phyloP scores from a whole-genome alignment of 2,329 filamentous ascomycete species.

The Colletotrichum tamarilloi region DNA sequence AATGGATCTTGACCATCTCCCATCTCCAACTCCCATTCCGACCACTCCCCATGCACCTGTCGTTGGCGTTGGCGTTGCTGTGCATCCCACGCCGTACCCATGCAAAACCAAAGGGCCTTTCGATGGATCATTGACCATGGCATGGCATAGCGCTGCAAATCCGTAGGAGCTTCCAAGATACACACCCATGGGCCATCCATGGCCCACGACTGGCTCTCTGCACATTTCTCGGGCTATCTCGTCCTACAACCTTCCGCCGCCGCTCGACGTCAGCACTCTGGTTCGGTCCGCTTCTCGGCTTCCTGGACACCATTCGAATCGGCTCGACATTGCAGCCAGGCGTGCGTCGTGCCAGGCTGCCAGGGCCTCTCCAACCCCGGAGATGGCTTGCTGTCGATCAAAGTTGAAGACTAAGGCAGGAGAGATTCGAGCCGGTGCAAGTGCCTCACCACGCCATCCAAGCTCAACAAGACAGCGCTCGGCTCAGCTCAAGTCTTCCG shows the following conservation, averaged over 20 bases:
- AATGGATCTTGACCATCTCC: conserved; percentile 8
- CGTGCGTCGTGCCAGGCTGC: neutral
- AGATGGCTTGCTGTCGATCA: neutral
- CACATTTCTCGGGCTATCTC: neutral
- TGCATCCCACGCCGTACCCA: conserved; percentile 11
- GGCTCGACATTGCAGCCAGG: neutral
- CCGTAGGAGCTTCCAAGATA: neutral
- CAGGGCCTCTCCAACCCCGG: neutral
- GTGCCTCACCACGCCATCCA: too few species aligned
- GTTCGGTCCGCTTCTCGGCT: neutral
- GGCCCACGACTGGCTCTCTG: neutral
- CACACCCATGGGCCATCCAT: neutral
- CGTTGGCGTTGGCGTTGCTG: neutral
- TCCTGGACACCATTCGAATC: neutral
- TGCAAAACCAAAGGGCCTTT: conserved; percentile 5
- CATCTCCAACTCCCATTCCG: neutral
- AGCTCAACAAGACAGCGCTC: neutral
- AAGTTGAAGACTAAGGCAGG: neutral
- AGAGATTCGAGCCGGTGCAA: neutral
- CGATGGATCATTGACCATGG: neutral
- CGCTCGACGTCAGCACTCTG: neutral
- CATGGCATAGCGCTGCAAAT: neutral
- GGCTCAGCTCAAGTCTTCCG: neutral
- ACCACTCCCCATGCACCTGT: neutral
- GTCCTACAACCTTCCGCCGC: neutral